Percentiles rank a stretch among this genome's conserved stretches.
Conservation (phyloP, 495 filamentous ascomycete species). For the Talaromyces trachyspermus region DNA sequence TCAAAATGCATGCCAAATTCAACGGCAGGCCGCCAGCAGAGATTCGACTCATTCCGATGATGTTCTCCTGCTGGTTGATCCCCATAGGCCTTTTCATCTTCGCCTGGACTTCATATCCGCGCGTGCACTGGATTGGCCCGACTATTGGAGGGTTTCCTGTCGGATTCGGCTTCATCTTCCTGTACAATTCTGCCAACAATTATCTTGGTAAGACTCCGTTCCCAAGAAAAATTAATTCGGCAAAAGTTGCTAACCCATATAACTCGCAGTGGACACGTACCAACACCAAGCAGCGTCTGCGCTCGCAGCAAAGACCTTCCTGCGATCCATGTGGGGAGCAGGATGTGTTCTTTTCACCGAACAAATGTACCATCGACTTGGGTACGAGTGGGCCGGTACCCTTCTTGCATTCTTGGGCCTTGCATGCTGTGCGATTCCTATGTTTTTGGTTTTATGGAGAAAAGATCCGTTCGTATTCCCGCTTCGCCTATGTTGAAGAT, state of each 20-base stretch:
- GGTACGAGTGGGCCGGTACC: conserved; percentile 66
- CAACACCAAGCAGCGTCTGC: conserved; percentile 80
- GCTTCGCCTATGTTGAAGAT: conserved; percentile 57
- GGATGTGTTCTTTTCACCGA: conserved; percentile 66
- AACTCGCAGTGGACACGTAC: conserved; percentile 63
- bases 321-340: conserved; percentile 75
- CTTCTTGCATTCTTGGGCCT: conserved; percentile 65
- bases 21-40: conserved; percentile 69
- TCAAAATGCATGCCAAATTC: conserved; percentile 49
- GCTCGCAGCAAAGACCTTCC: conserved; percentile 75
- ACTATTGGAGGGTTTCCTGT: conserved; percentile 66
- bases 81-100: conserved; percentile 77
- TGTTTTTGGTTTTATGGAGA: conserved; percentile 70
- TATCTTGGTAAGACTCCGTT: conserved; percentile 45
- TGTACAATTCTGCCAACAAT: conserved; percentile 81
- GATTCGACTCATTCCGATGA: conserved; percentile 73
- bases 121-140: conserved; percentile 62
- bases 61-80: conserved; percentile 73
- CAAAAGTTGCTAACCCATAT: conserved; percentile 13
- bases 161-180: conserved; percentile 79
- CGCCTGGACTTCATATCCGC: conserved; percentile 68
- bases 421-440: conserved; percentile 68
- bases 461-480: conserved; percentile 53
- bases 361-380: conserved; percentile 69
- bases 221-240: background rate